phyloP scores from a whole-genome alignment of 208 protist species.

The Acanthamoeba lenticulata region DNA sequence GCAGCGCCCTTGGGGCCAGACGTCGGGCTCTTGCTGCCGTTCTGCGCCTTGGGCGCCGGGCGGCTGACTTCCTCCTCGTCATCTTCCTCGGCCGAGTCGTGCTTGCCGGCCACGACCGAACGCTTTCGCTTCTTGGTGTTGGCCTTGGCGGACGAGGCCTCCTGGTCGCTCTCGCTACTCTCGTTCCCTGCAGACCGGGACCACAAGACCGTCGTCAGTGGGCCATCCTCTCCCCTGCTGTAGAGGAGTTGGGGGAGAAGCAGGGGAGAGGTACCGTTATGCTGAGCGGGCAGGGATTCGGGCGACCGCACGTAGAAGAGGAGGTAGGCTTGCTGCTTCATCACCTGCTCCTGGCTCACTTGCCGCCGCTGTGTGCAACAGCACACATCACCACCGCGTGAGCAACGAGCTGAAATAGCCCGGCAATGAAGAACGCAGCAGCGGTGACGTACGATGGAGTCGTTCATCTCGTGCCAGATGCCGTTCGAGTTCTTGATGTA shows the following conservation, averaged over 20 bases:
- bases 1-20: not conserved
- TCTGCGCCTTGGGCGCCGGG: not conserved
- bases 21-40: not conserved
- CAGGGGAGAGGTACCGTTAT: not conserved
- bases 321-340: slow-evolving; percentile 84
- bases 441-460: slow-evolving; percentile 70
- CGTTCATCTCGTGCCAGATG: slow-evolving; percentile 86
- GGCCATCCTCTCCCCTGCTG: not conserved
- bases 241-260: not conserved
- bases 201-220: not conserved
- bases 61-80: not conserved
- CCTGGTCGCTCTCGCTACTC: slow-evolving; percentile 31
- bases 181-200: no score
- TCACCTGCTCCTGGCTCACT: slow-evolving; percentile 73
- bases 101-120: not conserved
- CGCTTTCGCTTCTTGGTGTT: slow-evolving; percentile 21
- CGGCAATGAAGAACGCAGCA: not conserved
- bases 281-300: not conserved
- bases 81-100: not conserved
- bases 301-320: slow-evolving; percentile 84
- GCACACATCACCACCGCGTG: not conserved
- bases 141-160: no score
- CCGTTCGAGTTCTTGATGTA: slow-evolving; percentile 83
- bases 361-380: not conserved
- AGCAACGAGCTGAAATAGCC: no score